A percentile compares a stretch with the other conserved stretches of the same genome.
These are phyloP conservation scores for Nakazawaea ishiwadae DNA, from an alignment of 805 yeast genomes.

Conservation along the genomic window DNA sequence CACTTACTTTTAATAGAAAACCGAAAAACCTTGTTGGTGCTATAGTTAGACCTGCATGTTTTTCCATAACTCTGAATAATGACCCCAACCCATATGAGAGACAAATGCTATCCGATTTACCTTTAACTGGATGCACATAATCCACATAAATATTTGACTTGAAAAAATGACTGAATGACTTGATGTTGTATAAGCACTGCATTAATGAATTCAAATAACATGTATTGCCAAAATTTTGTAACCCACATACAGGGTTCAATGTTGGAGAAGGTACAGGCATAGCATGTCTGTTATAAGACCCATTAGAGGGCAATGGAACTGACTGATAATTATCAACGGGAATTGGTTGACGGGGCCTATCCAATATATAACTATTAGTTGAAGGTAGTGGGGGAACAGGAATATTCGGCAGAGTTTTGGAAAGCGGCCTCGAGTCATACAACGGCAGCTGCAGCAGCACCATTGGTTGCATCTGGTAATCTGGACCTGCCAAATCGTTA, in stretches of 20 bases:
- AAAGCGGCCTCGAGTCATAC: not conserved
- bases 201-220: slow-evolving; percentile 74
- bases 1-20: slow-evolving; percentile 20
- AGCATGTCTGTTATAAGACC: not conserved
- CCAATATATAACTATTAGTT: not conserved
- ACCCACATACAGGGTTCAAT: slow-evolving; percentile 51
- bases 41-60: slow-evolving; percentile 16
- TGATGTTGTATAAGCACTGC: slow-evolving; percentile 60
- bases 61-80: slow-evolving; percentile 21
- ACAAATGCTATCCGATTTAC: slow-evolving; percentile 14
- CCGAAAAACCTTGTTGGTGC: slow-evolving; percentile 17
- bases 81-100: slow-evolving; percentile 16
- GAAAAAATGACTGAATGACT: slow-evolving; percentile 45
- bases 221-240: slow-evolving; percentile 65
- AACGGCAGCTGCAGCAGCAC: no score
- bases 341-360: slow-evolving; percentile 6
- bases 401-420: not conserved
- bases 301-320: not conserved
- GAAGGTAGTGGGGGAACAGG: not conserved
- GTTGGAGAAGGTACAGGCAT: not conserved
- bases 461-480: no score
- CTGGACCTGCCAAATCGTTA: not conserved
- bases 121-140: slow-evolving; percentile 31
- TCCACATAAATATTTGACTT: slow-evolving; percentile 37
- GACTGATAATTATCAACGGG: not conserved